Conservation (phyloP, 2,329 filamentous ascomycete species). For the Aspergillus pseudoviridinutans region DNA sequence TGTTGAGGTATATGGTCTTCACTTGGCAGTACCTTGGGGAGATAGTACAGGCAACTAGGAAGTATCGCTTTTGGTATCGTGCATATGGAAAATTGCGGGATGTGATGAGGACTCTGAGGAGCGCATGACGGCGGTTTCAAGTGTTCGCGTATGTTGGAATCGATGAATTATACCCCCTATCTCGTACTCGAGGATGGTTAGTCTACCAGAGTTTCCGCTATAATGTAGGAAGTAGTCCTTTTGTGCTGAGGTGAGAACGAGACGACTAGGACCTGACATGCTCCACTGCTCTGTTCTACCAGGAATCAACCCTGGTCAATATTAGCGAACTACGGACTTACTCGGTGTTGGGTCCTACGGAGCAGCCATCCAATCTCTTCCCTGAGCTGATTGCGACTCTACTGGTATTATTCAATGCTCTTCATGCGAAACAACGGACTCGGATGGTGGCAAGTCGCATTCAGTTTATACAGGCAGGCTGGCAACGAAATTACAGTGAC, state of each 20-base stretch:
- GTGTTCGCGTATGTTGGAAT: background rate
- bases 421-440: background rate
- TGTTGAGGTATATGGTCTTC: background rate
- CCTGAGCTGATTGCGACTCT: background rate
- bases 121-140: constrained; percentile 14
- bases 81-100: background rate
- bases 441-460: background rate
- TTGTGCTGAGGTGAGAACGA: background rate
- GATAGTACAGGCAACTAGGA: background rate
- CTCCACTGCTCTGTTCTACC: too few relatives aligned
- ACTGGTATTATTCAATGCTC: background rate
- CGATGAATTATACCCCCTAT: background rate
- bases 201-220: background rate
- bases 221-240: background rate
- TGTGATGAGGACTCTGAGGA: constrained; percentile 6
- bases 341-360: background rate
- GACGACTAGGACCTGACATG: background rate
- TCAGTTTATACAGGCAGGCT: background rate
- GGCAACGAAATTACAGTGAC: background rate
- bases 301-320: background rate
- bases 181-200: background rate
- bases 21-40: background rate
- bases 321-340: background rate
- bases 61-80: background rate
- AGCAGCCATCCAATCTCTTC: background rate